Conservation (phyloP, 1,139 yeast genomes). For the Scheffersomyces cryptocercus region DNA sequence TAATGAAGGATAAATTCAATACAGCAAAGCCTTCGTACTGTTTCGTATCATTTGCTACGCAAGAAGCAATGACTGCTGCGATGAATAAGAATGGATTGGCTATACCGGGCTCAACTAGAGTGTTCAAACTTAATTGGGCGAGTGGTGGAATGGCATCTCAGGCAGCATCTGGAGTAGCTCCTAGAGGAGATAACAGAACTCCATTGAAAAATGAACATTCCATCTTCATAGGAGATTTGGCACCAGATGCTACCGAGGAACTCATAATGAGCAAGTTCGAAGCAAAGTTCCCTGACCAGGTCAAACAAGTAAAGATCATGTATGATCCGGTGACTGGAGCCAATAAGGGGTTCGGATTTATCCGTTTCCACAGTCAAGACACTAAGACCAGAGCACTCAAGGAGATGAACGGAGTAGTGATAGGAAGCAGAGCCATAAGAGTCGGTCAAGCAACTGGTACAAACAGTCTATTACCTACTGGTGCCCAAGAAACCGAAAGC, state of each 20-base stretch:
- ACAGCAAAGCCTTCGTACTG: slow-evolving; percentile 63
- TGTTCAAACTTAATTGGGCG: slow-evolving; percentile 84
- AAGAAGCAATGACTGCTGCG: slow-evolving; percentile 71
- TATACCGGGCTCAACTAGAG: slow-evolving; percentile 59
- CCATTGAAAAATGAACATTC: slow-evolving; percentile 54
- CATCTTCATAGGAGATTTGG: slow-evolving; percentile 83
- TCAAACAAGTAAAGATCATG: slow-evolving; percentile 87
- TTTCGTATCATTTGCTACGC: slow-evolving; percentile 75
- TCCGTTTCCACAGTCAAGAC: slow-evolving; percentile 72
- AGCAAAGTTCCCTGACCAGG: slow-evolving; percentile 62
- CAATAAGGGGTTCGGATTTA: slow-evolving; percentile 90
- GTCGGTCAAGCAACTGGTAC: slow-evolving; percentile 46
- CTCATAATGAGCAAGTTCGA: slow-evolving; percentile 70
- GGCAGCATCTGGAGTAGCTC: background rate
- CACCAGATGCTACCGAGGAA: slow-evolving; percentile 74
- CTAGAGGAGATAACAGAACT: slow-evolving; percentile 2
- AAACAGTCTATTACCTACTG: background rate
- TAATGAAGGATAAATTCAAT: slow-evolving; percentile 41
- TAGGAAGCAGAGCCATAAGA: slow-evolving; percentile 75
- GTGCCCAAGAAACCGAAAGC: background rate
- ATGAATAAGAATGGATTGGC: slow-evolving; percentile 65
- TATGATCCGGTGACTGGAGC: slow-evolving; percentile 72
- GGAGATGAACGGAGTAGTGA: slow-evolving; percentile 79
- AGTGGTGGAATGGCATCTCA: slow-evolving; percentile 26
- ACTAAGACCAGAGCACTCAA: slow-evolving; percentile 73